Evolutionary conservation across 2,329 filamentous ascomycete species (phyloP), one percentile per base, ranked within the genome.

Genomic region (Stromatinia cepivora): DNA sequence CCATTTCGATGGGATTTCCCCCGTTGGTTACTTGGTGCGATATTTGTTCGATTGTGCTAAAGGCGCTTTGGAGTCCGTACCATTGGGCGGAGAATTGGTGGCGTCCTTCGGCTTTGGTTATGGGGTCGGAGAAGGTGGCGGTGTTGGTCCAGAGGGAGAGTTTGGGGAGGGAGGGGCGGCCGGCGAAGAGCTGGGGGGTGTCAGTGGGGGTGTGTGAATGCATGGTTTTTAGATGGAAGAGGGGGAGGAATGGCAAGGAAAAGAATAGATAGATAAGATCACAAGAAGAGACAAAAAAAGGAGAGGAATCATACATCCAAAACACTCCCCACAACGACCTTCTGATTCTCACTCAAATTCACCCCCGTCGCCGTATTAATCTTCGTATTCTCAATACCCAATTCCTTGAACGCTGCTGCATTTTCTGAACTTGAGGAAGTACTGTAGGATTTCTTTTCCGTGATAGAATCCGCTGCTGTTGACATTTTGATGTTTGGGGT

Each of bases 1-100:
- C 81, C 74, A 90, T 79, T 70, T 82, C 78, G 53, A 90, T 88
- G 0, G 88, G 87, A 72, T 90, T 88, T 1, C 87, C 86, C 0
- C 80, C 77, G 22, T 81, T 82, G 0, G 79, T 85, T 15, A 90
- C 86, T 52, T 81, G 77, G 76, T 88, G 84, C 48, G 81, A 79
- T 59, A 86, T 80, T 36, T 86, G 83, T 76, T 85, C 80, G 73
- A 89, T 89, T 62, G 86, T 82, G 57, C 79, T 81, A 77, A 90
- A 90, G 3, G 86, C 83, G 5, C 83, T 78, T 66, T 86, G 81
- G 0, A 90, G 81, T 2, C 87, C 88, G 75, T 90, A 90, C 83
- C 81, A 84, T 71, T 83, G 81, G 4, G 82, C 81, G 22, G 80
- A 78, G 72, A 77, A 84, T 70, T 86, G 82, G 72, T 84, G 82